Percentiles rank a stretch among this genome's conserved stretches.
phyloP scores from a whole-genome alignment of 441 rosid species.

The Populus hybrid region DNA sequence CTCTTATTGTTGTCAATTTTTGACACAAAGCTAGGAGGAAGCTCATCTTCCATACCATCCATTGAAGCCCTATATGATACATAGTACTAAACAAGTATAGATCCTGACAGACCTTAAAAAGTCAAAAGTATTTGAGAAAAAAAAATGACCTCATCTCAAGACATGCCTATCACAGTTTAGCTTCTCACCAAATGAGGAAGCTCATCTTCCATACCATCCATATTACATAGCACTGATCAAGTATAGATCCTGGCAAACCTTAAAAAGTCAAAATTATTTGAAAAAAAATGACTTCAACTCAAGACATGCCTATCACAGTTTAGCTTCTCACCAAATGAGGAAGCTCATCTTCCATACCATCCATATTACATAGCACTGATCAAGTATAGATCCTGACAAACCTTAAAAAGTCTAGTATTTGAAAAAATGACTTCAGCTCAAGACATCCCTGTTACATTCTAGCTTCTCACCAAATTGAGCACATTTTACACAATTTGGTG shows the following conservation, averaged over 20 bases:
- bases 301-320: too few relatives aligned
- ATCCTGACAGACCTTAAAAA: neutral
- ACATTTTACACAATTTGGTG: too few relatives aligned
- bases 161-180: too few relatives aligned
- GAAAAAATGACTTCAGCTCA: too few relatives aligned
- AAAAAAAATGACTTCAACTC: too few relatives aligned
- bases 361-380: constrained; percentile 7
- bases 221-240: neutral
- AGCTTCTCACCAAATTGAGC: too few relatives aligned
- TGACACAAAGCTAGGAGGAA: constrained; percentile 1
- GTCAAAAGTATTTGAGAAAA: too few relatives aligned
- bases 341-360: constrained; percentile 13
- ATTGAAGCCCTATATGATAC: constrained; percentile 4
- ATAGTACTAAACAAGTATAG: neutral
- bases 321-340: neutral
- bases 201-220: constrained; percentile 18
- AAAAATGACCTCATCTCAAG: too few relatives aligned
- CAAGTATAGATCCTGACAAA: neutral
- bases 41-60: constrained; percentile 18
- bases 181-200: neutral
- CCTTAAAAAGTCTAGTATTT: neutral
- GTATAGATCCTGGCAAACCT: neutral
- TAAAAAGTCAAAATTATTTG: neutral
- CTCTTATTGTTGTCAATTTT: neutral
- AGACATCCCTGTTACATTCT: too few relatives aligned